phyloP scores from a whole-genome alignment of 2,329 filamentous ascomycete genomes.

The Rhynchosporium agropyri region DNA sequence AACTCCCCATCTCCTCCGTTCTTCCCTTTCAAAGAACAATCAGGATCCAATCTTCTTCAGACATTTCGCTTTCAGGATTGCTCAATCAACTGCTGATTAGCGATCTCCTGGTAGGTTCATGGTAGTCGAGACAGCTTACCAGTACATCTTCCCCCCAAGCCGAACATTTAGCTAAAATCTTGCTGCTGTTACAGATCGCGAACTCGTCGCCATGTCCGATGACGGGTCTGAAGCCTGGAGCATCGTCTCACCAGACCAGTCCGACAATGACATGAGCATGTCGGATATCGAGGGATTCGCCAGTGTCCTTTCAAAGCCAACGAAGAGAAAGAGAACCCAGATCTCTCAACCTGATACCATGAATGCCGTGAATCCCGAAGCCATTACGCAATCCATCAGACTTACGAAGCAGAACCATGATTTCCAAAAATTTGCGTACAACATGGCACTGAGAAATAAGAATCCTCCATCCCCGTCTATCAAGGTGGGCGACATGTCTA shows the following conservation, averaged over 20 bases:
- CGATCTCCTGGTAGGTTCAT: not conserved
- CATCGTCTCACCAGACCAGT: not conserved
- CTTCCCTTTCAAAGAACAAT: too few species aligned
- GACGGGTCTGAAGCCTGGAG: conserved; percentile 4
- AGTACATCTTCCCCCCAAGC: not conserved
- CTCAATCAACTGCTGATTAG: too few species aligned
- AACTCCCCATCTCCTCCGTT: too few species aligned
- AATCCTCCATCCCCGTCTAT: too few species aligned
- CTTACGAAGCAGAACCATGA: too few species aligned
- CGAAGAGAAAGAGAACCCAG: not conserved
- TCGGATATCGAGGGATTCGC: not conserved
- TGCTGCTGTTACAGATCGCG: not conserved
- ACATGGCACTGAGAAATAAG: too few species aligned
- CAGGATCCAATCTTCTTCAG: too few species aligned
- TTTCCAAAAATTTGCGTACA: too few species aligned
- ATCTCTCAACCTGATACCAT: not conserved
- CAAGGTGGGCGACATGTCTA: too few species aligned
- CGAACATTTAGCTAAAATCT: not conserved
- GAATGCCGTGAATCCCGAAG: not conserved
- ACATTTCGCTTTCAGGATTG: too few species aligned
- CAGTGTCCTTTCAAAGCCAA: not conserved
- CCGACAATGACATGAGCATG: not conserved
- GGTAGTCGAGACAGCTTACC: not conserved
- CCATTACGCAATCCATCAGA: too few species aligned
- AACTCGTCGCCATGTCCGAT: not conserved